Percentiles rank a stretch among this genome's conserved stretches.
Conservation (phyloP, 2,329 filamentous ascomycete species). For the Davidsoniella eucalypti region DNA sequence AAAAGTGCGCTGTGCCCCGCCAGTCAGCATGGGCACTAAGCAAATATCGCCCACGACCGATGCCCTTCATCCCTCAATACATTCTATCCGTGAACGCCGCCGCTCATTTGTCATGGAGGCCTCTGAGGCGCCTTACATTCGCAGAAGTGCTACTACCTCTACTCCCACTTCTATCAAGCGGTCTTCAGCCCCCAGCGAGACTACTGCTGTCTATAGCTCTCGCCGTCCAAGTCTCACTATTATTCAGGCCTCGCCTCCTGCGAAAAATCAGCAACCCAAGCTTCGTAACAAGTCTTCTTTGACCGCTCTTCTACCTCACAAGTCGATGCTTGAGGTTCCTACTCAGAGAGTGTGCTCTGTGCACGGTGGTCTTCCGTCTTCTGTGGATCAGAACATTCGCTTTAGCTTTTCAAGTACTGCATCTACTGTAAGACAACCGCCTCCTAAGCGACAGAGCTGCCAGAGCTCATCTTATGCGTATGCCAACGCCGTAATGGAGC, state of each 20-base stretch:
- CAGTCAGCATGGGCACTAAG: constrained; percentile 6
- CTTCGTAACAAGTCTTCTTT: constrained; percentile 4
- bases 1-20: constrained; percentile 14
- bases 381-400: neutral
- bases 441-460: no score
- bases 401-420: no score
- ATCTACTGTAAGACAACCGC: no score
- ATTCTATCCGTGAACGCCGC: neutral
- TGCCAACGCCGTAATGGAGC: no score
- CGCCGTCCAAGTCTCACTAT: neutral
- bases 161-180: neutral
- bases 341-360: constrained; percentile 4
- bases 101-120: constrained; percentile 8
- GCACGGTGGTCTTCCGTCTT: constrained; percentile 1
- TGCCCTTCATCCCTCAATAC: neutral
- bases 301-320: constrained; percentile 3
- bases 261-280: neutral
- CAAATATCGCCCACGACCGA: constrained; percentile 5
- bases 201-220: neutral
- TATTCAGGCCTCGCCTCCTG: neutral
- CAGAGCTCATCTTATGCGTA: no score
- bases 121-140: constrained; percentile 1
- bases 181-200: neutral
- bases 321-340: neutral
- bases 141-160: neutral